Evolutionary conservation across 352 stramenopile genomes (phyloP), one percentile per base, ranked within the genome.

Genomic region (Pythium apleroticum): DNA sequence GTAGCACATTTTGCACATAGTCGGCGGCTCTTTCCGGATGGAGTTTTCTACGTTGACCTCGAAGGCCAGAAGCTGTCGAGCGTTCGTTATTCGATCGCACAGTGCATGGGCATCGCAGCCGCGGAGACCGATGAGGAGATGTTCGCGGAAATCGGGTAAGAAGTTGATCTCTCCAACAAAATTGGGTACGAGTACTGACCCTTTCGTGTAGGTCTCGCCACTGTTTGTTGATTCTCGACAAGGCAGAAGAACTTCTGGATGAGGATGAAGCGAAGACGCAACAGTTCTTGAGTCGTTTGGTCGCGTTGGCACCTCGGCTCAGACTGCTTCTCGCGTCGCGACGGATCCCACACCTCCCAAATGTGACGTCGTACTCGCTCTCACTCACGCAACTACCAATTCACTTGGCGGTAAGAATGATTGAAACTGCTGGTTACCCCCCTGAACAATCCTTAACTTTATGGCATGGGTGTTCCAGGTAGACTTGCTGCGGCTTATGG

Each of bases 1-100:
- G 83, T 90, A 15, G 82, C 81, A 12, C 85, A 93, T 60, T 93
- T 90, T 57, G 80, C 86, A 2, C 80, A 92, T 52, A 89, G 81
- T 60, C 81, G 85, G 2, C 78, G 81, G 15, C 80, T 91, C 72
- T 89, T 91, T 55, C 76, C 78, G 22, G 85, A 91, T 33, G 85
- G 82, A 20, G 83, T 93, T 5, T 93, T 84, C 56, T 91, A 93
- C 66, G 83, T 93, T 20, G 85, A 93, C 53, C 53, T 93, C 14
- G 85, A 93, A 77, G 83, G 83, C 7, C 83, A 91, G 27, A 90
- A 93, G 56, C 66, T 91, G 14, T 90, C 82, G 20, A 87, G 83
- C 50, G 80, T 93, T 31, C 79, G 81, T 24, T 93, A 93, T 60
- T 81, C 85, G 14, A 93, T 93, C 27, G 82, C 83, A 12, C 85